Percentiles rank a stretch among this genome's conserved stretches.
Evolutionary conservation across 2,329 filamentous ascomycete species (phyloP).

Genomic region (Drechmeria coniospora): DNA sequence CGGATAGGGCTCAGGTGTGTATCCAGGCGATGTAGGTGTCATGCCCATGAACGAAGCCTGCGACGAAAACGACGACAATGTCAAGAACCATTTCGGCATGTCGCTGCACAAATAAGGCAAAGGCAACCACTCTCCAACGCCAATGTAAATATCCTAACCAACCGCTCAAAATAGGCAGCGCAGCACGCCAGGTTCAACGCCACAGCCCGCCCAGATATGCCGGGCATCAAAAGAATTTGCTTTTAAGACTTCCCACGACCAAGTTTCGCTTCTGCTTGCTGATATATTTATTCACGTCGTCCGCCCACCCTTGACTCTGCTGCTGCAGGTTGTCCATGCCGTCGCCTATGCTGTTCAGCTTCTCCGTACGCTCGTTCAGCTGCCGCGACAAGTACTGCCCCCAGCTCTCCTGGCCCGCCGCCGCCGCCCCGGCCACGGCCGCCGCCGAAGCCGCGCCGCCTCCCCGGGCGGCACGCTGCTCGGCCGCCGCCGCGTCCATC

Average conservation of each 20-base stretch:
- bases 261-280: constrained; percentile 76
- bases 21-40: too few relatives aligned
- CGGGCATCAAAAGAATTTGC: constrained; percentile 33
- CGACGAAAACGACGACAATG: too few relatives aligned
- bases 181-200: too few relatives aligned
- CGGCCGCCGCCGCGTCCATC: constrained; percentile 62
- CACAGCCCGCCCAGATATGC: not conserved
- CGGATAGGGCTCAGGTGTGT: too few relatives aligned
- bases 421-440: constrained; percentile 10
- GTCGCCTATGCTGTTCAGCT: constrained; percentile 67
- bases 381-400: constrained; percentile 73
- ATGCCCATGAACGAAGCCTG: too few relatives aligned
- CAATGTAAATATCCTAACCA: too few relatives aligned
- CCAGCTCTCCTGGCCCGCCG: constrained; percentile 41
- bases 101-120: too few relatives aligned
- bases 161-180: too few relatives aligned
- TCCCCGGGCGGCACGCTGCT: constrained; percentile 47
- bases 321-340: constrained; percentile 70
- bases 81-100: too few relatives aligned
- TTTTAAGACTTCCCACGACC: constrained; percentile 53
- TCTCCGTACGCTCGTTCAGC: constrained; percentile 81
- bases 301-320: constrained; percentile 68
- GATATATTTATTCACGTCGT: constrained; percentile 79
- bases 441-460: constrained; percentile 15
- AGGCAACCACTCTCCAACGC: too few relatives aligned